Conservation (phyloP, 2,329 filamentous ascomycete genomes). For the Neophaeococcomyces aloes region DNA sequence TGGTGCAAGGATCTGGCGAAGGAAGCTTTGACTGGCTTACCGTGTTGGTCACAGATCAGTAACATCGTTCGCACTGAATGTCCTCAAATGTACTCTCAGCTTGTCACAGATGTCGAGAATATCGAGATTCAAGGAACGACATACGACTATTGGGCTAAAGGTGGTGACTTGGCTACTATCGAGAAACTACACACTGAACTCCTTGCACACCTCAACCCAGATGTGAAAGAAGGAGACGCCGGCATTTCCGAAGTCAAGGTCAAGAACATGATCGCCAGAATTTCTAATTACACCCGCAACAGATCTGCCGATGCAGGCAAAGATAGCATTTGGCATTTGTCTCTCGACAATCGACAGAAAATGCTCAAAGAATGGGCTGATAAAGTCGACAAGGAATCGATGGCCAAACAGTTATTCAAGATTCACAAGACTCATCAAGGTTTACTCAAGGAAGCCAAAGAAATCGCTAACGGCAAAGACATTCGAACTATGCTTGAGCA, state of each 20-base stretch:
- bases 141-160: conserved; percentile 23
- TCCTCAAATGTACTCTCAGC: conserved; percentile 13
- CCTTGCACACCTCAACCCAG: background rate
- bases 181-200: conserved; percentile 21
- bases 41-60: conserved; percentile 14
- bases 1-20: conserved; percentile 12
- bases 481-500: no score
- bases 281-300: background rate
- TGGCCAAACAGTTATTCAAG: background rate
- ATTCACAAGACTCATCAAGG: no score
- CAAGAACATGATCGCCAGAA: background rate
- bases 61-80: conserved; percentile 8
- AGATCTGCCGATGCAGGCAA: background rate
- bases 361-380: no score
- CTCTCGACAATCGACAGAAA: background rate
- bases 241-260: background rate
- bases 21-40: conserved; percentile 8
- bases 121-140: conserved; percentile 16
- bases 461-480: no score
- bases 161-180: conserved; percentile 22
- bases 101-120: conserved; percentile 7
- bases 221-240: background rate
- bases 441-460: no score
- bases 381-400: background rate
- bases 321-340: conserved; percentile 11